Evolutionary conservation across 1,139 yeast genomes (phyloP), one percentile per base, ranked within the genome.

Genomic region (Kodamaea sp.): DNA sequence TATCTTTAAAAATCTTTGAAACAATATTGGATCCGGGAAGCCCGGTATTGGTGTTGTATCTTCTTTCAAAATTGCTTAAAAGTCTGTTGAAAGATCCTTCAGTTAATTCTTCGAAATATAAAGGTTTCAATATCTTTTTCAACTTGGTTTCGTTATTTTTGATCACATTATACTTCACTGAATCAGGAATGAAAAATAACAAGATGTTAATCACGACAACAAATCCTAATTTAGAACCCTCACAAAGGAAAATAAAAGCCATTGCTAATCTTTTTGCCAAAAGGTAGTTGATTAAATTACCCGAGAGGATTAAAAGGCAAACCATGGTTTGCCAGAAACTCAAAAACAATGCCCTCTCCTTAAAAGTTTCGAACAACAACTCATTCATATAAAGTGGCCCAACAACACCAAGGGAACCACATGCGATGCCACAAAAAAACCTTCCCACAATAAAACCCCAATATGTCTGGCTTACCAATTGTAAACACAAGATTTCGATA

Each of bases 381-480:
- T 59, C 61, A 28, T 52, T 44, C 37, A 62, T 53, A 42, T 52
- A 62, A 12, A 62, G 45, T 0, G 69, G 66, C 3, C 58, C 57
- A 2, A 59, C 36, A 4, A 61, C 61, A 27, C 62, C 46, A 27
- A 58, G 43, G 2, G 54, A 41, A 2, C 69, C 69, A 28, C 62
- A 57, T 9, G 58, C 39, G 3, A 55, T 36, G 2, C 69, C 70
- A 36, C 52, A 42, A 4, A 57, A 10, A 5, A 57, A 29, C 28
- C 68, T 42, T 4, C 64, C 64, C n/a, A 38, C 23, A 3, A 52
- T 40, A 33, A 52, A 53, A 7, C 43, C 46, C 51, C 50, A 46
- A 24, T 43, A 34, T 7, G 29, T 11, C 3, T 28, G 22, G 8
- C 31, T 32, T 5, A 27, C 20, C 20, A 34, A 39, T 8, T 11